A percentile compares a stretch with the other conserved stretches of the same genome.
Evolutionary conservation across 768 basidiomycete genomes (phyloP).

Genomic region (Phlegmacium glaucopus): DNA sequence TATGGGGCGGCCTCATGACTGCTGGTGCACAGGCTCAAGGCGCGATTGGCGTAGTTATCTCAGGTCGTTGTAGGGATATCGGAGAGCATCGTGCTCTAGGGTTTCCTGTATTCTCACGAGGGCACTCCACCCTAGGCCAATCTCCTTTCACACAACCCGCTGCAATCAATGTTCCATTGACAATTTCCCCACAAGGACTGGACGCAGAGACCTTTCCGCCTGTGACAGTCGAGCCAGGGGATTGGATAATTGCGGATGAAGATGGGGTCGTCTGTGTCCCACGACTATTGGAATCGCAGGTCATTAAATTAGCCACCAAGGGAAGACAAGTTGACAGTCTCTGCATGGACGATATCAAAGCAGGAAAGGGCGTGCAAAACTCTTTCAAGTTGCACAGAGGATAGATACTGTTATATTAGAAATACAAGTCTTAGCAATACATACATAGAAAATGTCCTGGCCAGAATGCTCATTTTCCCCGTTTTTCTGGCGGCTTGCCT

Average conservation of each 20-base stretch:
- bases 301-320: conserved; percentile 53
- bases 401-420: conserved; percentile 15
- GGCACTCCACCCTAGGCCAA: conserved; percentile 84
- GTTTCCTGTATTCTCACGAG: conserved; percentile 83
- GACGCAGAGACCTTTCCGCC: conserved; percentile 46
- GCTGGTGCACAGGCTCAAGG: conserved; percentile 75
- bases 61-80: conserved; percentile 82
- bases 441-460: not conserved
- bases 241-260: conserved; percentile 82
- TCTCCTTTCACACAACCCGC: conserved; percentile 81
- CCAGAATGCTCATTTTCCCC: conserved; percentile 4
- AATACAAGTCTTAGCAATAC: conserved; percentile 9
- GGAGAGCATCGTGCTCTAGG: conserved; percentile 64
- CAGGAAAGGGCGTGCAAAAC: conserved; percentile 69
- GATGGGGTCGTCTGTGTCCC: conserved; percentile 90
- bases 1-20: conserved; percentile 93
- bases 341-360: conserved; percentile 72
- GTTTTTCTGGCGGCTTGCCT: conserved; percentile 11
- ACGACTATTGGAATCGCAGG: conserved; percentile 44
- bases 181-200: conserved; percentile 39
- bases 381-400: conserved; percentile 80
- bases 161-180: conserved; percentile 64
- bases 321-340: conserved; percentile 63
- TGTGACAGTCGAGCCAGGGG: conserved; percentile 64
- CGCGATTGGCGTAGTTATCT: conserved; percentile 75